A percentile compares a stretch with the other conserved stretches of the same genome.
phyloP scores from a whole-genome alignment of 2,329 filamentous ascomycete species.

The Fusarium foetens region DNA sequence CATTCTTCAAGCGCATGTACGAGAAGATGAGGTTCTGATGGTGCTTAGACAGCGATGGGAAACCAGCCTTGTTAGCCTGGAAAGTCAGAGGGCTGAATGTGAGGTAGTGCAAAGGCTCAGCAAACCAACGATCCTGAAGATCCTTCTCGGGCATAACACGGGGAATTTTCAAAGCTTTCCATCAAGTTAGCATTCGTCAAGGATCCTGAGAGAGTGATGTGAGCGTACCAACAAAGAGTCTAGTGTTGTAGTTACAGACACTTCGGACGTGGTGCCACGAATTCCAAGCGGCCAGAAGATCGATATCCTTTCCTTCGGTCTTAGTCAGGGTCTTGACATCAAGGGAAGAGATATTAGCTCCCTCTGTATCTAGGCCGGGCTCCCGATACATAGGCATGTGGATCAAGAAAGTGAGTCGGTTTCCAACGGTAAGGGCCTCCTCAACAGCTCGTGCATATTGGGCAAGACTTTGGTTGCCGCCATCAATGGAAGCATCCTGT shows the following conservation, averaged over 20 bases:
- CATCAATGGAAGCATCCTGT: slow-evolving; percentile 65
- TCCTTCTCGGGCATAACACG: slow-evolving; percentile 67
- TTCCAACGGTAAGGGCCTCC: slow-evolving; percentile 79
- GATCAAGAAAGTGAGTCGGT: slow-evolving; percentile 82
- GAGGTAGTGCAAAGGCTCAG: slow-evolving; percentile 73
- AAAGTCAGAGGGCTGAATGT: slow-evolving; percentile 65
- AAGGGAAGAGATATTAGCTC: slow-evolving; percentile 62
- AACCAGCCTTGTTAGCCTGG: slow-evolving; percentile 68
- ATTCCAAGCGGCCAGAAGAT: slow-evolving; percentile 88
- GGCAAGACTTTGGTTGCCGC: slow-evolving; percentile 63
- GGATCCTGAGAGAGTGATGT: no score
- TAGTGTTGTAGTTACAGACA: slow-evolving; percentile 83
- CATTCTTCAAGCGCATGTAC: slow-evolving; percentile 72
- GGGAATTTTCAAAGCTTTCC: slow-evolving; percentile 66
- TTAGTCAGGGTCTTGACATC: slow-evolving; percentile 48
- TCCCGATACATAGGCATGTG: slow-evolving; percentile 86
- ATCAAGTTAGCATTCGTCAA: background rate
- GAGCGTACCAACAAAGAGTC: slow-evolving; percentile 83
- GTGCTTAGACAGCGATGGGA: slow-evolving; percentile 68
- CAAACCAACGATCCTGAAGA: slow-evolving; percentile 74
- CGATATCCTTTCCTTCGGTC: slow-evolving; percentile 60
- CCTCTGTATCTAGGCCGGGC: slow-evolving; percentile 65
- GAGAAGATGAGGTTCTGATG: slow-evolving; percentile 70
- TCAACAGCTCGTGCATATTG: slow-evolving; percentile 88
- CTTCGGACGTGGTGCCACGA: slow-evolving; percentile 90